Base-by-base conservation (phyloP, 2,329 filamentous ascomycete genomes). In the Blumeria graminis region DNA sequence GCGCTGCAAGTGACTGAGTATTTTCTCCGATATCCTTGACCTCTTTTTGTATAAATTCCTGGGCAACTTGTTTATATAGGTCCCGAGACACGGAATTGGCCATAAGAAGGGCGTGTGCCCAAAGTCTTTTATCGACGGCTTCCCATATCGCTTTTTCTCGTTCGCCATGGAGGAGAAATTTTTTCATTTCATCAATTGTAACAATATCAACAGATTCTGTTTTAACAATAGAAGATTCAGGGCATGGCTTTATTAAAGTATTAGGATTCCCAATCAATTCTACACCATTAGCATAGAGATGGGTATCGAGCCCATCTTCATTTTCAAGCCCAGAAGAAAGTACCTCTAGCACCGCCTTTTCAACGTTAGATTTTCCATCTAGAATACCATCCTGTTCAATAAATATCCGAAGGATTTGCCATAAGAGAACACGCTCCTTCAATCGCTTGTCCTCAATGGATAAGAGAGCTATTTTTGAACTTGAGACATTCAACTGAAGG, bases 31-130 rank as follows among this genome's bases (percentile, higher is more conserved):
- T 72, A 55, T 82, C 82, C 66, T 92, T 93, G 56, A 98, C 86
- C 67, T 98, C 92, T 64, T 93, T 89, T 62, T 88, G 83, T 16
- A 98, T 84, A 64, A 98, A 98, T 64, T 98, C 92, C 64, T 94
- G 88, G 0, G 88, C 80, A 32, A 98, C 89, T 66, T 93, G 86
- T 67, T 88, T 93, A 77, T 93, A 96, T 1, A 93, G 73, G 22
- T 86, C 84, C 52, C 85, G 73, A 1, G 86, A 92, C 6, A 94
- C 68, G 0, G 80, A 81, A 59, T 80, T 77, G 1, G 92, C 84
- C 38, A 98, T 82, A 18, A 98, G 74, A 76, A 98, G 84, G 3
- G 92, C 93, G 68, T 98, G 93, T 1, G 87, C 92, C 93, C 93
- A 98, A 2, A 98, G 72, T 53, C 89, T 80, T 67, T 89, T 88